phyloP scores from a whole-genome alignment of 2,329 filamentous ascomycete species.

The Coniochaeta sp. region DNA sequence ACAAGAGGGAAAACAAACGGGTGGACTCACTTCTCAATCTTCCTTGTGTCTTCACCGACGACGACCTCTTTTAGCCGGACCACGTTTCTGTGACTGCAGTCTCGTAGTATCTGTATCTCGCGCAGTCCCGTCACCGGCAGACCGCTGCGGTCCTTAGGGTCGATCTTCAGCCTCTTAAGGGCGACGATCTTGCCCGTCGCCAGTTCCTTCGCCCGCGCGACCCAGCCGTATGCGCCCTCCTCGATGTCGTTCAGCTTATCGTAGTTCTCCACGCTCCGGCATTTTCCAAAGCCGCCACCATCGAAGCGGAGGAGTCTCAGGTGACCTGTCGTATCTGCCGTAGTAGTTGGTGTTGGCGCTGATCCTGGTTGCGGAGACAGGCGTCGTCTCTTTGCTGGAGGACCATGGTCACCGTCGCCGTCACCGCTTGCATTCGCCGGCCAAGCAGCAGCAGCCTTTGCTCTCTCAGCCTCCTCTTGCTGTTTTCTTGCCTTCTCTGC shows the following conservation, averaged over 20 bases:
- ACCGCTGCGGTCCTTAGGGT: constrained; percentile 63
- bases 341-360: constrained; percentile 11
- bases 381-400: constrained; percentile 56
- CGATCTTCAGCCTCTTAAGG: constrained; percentile 88
- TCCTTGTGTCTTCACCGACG: constrained; percentile 54
- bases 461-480: constrained; percentile 26
- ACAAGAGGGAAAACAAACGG: neutral
- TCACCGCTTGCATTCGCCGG: constrained; percentile 16
- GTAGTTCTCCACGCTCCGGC: constrained; percentile 77
- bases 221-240: constrained; percentile 93
- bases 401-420: constrained; percentile 27
- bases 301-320: constrained; percentile 64
- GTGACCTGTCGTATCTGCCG: constrained; percentile 11
- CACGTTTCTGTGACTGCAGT: constrained; percentile 75
- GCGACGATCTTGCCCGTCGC: constrained; percentile 76
- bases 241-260: constrained; percentile 95
- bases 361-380: constrained; percentile 37
- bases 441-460: constrained; percentile 21
- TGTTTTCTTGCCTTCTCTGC: constrained; percentile 69
- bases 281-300: constrained; percentile 57
- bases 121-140: constrained; percentile 87
- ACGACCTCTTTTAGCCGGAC: constrained; percentile 80
- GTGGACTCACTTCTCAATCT: constrained; percentile 42
- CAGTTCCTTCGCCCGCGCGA: constrained; percentile 73
- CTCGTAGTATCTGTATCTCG: constrained; percentile 86